Evolutionary conservation across 83 land plant species (phyloP).

Genomic region (Picea abies): DNA sequence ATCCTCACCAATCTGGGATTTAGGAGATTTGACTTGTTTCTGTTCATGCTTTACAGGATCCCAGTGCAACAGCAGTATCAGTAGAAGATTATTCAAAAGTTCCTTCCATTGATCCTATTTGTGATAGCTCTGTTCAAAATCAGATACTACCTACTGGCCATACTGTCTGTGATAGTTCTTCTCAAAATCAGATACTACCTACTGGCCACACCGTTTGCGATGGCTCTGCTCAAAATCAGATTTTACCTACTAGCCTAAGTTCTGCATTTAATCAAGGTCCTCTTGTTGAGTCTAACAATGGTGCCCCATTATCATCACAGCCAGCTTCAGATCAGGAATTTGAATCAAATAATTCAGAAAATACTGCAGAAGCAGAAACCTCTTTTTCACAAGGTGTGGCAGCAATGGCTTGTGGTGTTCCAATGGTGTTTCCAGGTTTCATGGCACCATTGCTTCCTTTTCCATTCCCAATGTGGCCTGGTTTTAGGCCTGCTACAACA

Average conservation of each 20-base stretch:
- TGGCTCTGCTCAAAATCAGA: neutral
- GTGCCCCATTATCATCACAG: conserved; percentile 18
- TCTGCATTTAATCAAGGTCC: neutral
- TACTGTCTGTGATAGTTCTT: neutral
- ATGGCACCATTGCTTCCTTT: conserved; percentile 51
- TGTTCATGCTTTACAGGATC: neutral
- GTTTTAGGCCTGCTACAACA: conserved; percentile 18
- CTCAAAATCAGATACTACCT: neutral
- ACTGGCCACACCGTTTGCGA: neutral
- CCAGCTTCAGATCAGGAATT: conserved; percentile 45
- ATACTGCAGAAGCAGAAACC: conserved; percentile 32
- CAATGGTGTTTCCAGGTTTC: conserved; percentile 42
- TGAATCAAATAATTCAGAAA: conserved; percentile 53
- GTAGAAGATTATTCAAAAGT: conserved; percentile 5
- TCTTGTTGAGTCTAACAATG: conserved; percentile 21
- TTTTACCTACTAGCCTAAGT: neutral
- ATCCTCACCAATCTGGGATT: neutral
- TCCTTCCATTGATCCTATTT: conserved; percentile 10
- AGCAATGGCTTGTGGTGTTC: conserved; percentile 25
- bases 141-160: neutral
- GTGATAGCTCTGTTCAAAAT: neutral
- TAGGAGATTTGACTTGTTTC: neutral
- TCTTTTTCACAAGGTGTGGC: conserved; percentile 11
- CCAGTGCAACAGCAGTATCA: neutral
- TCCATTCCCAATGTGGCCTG: conserved; percentile 46